phyloP scores from a whole-genome alignment of 2,329 filamentous ascomycete genomes.

The Onygena corvina region DNA sequence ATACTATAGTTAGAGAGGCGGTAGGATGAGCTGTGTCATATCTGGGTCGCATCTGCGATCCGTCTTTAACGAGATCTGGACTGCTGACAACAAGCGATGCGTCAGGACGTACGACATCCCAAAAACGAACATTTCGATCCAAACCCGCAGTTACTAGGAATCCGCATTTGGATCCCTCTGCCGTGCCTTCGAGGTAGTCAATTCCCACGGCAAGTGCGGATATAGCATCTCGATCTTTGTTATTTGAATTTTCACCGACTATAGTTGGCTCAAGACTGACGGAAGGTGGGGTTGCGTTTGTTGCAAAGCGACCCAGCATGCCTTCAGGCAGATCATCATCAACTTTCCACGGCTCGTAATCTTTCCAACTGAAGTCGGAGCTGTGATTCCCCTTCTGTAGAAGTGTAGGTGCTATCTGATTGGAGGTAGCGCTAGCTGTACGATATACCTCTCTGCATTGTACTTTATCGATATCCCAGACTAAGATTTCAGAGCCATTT shows the following conservation, averaged over 20 bases:
- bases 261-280: constrained; percentile 52
- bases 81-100: constrained; percentile 72
- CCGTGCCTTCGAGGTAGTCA: constrained; percentile 55
- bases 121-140: constrained; percentile 85
- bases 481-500: constrained; percentile 69
- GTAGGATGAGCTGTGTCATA: constrained; percentile 56
- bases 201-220: constrained; percentile 62
- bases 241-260: constrained; percentile 1
- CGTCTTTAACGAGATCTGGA: constrained; percentile 52
- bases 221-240: constrained; percentile 42
- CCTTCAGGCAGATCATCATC: constrained; percentile 81
- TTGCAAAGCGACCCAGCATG: constrained; percentile 76
- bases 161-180: constrained; percentile 51
- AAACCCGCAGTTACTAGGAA: constrained; percentile 81
- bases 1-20: constrained; percentile 52
- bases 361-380: constrained; percentile 34
- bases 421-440: constrained; percentile 30
- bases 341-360: constrained; percentile 74
- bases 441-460: constrained; percentile 83
- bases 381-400: constrained; percentile 15
- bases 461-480: constrained; percentile 89
- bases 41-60: constrained; percentile 44
- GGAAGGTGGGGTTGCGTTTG: constrained; percentile 19
- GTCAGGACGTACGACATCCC: constrained; percentile 72
- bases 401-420: constrained; percentile 17